Base-by-base conservation (phyloP, 169 alveolate species). In the Plasmodium gonderi region DNA sequence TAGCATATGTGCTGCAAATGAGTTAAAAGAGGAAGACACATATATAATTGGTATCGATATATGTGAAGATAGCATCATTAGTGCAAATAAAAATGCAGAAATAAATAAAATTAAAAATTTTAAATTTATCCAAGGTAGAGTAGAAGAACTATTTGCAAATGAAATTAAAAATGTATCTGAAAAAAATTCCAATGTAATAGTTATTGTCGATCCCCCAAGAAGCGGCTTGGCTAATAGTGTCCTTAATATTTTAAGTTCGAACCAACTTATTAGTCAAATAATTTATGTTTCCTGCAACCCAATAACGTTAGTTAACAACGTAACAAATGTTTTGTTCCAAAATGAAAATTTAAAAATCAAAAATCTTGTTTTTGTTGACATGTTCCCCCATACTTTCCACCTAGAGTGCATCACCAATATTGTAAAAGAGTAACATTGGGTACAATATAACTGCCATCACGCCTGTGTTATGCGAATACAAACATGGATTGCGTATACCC, bases 251-350 rank as follows among this genome's bases (percentile, higher is more conserved):
- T 78, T 90, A 47, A 90, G 91, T 17, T 38, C 94, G 54, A 78
- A 65, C 42, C 64, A 64, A 11, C 64, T 79, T 45, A 90, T 90
- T 45, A 79, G 74, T 67, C 94, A 90, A 51, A 90, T 90, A 11
- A 90, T 90, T 36, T 90, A 90, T 79, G 94, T 90, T 26, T 90
- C 94, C n/a, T 90, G 94, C 40, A 90, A 90, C 12, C 94, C 94
- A 44, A 65, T 67, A 1, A 77, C 91, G 11, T 68, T 90, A 17
- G 49, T 90, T 20, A 76, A 72, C 40, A 90, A 90, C 72, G 82
- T 90, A 29, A 90, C 94, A 26, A 78, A 76, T 45, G 44, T 90
- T 42, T 90, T 90, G 54, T 90, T 90, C 60, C 80, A 40, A 47
- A 90, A 90, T 79, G 94, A 90, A 68, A 77, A 29, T 33, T 51